Conservation (phyloP, 148 eudicot genomes). For the Chenopodium formosanum region DNA sequence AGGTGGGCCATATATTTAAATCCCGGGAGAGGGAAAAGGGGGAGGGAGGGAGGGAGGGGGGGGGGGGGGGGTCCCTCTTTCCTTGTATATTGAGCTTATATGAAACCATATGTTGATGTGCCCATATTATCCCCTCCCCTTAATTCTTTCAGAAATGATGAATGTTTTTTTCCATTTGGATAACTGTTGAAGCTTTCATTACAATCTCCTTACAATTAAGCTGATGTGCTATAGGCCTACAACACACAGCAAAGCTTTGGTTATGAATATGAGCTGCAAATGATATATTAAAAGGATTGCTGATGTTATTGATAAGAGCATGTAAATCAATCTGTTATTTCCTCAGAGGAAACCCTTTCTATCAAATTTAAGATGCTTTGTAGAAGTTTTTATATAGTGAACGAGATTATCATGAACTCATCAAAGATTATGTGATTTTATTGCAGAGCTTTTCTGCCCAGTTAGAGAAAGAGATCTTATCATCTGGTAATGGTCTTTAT, state of each 20-base stretch:
- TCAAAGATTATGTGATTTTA: constrained; percentile 12
- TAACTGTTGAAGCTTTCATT: no score
- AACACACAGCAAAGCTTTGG: background rate
- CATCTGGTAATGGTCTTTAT: constrained; percentile 54
- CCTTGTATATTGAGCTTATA: background rate
- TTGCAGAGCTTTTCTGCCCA: constrained; percentile 89
- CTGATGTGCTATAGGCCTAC: no score
- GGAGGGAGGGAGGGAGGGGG: no score
- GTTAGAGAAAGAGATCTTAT: constrained; percentile 81
- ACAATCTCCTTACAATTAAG: no score
- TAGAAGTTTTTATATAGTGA: background rate
- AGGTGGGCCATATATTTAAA: background rate
- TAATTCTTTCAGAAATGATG: no score
- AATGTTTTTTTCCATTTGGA: no score
- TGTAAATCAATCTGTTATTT: background rate
- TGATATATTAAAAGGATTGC: background rate
- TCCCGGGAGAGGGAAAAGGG: no score
- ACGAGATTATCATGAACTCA: background rate
- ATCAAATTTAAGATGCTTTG: background rate
- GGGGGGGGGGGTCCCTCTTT: background rate
- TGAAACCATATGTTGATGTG: background rate
- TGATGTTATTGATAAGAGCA: background rate
- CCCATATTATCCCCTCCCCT: background rate
- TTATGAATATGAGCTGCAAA: background rate
- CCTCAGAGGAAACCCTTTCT: background rate